Conservation (phyloP, 306 rosid species). For the Alnus glutinosa region DNA sequence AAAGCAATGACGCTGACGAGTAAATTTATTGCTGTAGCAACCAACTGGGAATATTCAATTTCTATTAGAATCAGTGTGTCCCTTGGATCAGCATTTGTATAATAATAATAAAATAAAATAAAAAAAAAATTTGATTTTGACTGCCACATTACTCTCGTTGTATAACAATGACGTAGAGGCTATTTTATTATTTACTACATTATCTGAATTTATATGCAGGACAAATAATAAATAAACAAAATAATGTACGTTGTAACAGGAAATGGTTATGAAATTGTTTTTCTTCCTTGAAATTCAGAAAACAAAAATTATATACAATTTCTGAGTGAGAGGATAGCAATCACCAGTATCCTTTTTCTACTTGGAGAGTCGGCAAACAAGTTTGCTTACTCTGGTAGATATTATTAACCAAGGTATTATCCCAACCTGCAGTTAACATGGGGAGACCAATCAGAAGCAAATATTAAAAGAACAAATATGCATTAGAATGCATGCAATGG, state of each 20-base stretch:
- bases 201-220: neutral
- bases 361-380: constrained; percentile 44
- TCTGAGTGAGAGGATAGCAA: constrained; percentile 19
- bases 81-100: too few relatives aligned
- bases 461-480: neutral
- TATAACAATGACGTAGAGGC: too few relatives aligned
- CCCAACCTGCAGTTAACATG: constrained; percentile 69
- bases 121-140: too few relatives aligned
- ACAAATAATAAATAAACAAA: neutral
- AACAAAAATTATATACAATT: constrained; percentile 9
- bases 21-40: too few relatives aligned
- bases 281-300: neutral
- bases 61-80: too few relatives aligned
- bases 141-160: too few relatives aligned
- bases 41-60: too few relatives aligned
- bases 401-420: constrained; percentile 78
- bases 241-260: neutral
- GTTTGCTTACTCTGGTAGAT: constrained; percentile 73
- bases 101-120: too few relatives aligned
- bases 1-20: too few relatives aligned
- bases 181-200: too few relatives aligned
- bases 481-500: neutral
- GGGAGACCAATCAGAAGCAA: neutral
- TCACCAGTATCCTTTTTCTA: constrained; percentile 31
- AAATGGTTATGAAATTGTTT: neutral